These are phyloP conservation scores for Colletotrichum higginsianum DNA, from an alignment of 2,329 filamentous ascomycete species.

Conservation along the genomic window DNA sequence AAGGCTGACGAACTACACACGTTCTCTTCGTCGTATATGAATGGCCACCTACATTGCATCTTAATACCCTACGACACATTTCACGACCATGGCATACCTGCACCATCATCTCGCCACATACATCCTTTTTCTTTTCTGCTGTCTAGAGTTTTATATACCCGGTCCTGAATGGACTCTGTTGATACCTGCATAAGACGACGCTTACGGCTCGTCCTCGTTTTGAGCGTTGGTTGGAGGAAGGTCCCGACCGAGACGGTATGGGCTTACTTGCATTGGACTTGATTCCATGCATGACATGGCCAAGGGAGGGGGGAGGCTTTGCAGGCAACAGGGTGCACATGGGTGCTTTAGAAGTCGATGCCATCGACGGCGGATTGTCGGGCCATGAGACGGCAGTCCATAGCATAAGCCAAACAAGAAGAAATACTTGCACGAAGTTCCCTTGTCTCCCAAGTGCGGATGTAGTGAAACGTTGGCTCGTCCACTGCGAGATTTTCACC, in stretches of 20 bases:
- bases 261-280: constrained; percentile 3
- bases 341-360: constrained; percentile 17
- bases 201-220: constrained; percentile 18
- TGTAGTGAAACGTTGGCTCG: not conserved
- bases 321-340: constrained; percentile 30
- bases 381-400: constrained; percentile 16
- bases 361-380: constrained; percentile 2
- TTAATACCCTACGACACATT: constrained; percentile 29
- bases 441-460: not conserved
- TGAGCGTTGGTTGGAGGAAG: constrained; percentile 1
- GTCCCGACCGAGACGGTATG: not conserved
- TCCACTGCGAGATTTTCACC: not conserved
- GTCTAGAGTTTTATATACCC: constrained; percentile 43
- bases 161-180: constrained; percentile 41
- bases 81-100: constrained; percentile 40
- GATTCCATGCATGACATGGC: not conserved
- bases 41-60: constrained; percentile 30
- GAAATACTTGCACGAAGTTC: not conserved
- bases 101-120: constrained; percentile 26
- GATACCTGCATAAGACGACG: constrained; percentile 40
- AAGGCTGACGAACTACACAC: not conserved
- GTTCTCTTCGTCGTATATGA: constrained; percentile 32
- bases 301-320: not conserved
- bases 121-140: constrained; percentile 35
- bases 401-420: constrained; percentile 28